Evolutionary conservation across 2,329 filamentous ascomycete species (phyloP), one percentile per base, ranked within the genome.

Genomic region (Stemphylium lycopersici): DNA sequence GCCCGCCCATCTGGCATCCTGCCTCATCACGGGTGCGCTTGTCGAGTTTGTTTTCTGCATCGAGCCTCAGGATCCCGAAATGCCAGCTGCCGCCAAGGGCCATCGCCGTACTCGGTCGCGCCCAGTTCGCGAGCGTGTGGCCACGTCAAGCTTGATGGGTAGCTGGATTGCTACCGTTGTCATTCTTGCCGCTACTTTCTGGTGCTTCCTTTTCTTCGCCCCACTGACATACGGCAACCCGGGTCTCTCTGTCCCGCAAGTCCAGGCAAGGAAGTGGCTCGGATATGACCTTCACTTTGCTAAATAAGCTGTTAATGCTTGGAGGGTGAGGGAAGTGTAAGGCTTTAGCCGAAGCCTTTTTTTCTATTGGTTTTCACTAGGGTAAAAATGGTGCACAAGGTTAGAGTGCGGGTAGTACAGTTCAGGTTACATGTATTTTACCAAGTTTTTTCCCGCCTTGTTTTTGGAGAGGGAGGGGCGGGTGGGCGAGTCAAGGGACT

Each of bases 261-360:
- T 99, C 26, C 78, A 89, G 59, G 84, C 88, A 59, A 87, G 95
- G 76, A 97, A 97, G 82, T 98, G 93, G 93, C 83, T 99, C 63
- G 90, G 90, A 61, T 99, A 98, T 75, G 95, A 99, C 76, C 83
- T 99, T 73, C 95, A 99, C 80, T 99, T 99, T 81, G 95, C 95
- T 55, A 99, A 99, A 85, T 99, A 89, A 41, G 34, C 11, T 38
- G 16, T 15, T n/a, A 18, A 39, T 6, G 24, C 12, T 5, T 22
- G 37, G 3, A 12, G 24, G 18, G 18, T 7, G 12, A 16, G 36
- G n/a, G 29, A 26, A n/a, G 18, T 20, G 18, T 20, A 22, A 18
- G 18, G 37, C 11, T 32, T 33, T 8, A 18, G 36, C 10, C 12
- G 15, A 39, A 31, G 18, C 20, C 16, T 18, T 39, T 32, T 39